Evolutionary conservation across 352 stramenopile species (phyloP).

Genomic region (Pythium monospermum): DNA sequence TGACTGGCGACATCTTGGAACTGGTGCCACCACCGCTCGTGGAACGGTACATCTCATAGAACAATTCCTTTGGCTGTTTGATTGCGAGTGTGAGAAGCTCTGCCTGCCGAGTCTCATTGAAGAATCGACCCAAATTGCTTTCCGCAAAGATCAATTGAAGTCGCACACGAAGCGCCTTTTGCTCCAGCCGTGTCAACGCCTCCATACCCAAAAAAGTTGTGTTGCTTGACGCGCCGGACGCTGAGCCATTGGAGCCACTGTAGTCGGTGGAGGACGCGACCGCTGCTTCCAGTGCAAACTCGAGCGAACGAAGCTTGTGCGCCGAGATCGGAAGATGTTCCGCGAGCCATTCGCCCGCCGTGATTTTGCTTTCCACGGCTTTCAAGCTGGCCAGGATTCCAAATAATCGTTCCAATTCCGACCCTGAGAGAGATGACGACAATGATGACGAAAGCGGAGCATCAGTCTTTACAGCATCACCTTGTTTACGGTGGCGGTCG

Average conservation of each 20-base stretch:
- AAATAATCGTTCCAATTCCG: slow-evolving; percentile 24
- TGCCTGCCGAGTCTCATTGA: slow-evolving; percentile 5
- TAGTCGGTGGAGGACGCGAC: not conserved
- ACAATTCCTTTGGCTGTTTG: slow-evolving; percentile 22
- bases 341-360: slow-evolving; percentile 24
- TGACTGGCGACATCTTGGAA: not conserved
- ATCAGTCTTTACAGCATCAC: slow-evolving; percentile 2
- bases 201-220: slow-evolving; percentile 22
- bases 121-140: slow-evolving; percentile 1
- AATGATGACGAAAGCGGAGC: not conserved
- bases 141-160: slow-evolving; percentile 23
- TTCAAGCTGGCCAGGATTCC: slow-evolving; percentile 20
- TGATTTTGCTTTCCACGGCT: slow-evolving; percentile 20
- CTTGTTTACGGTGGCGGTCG: slow-evolving; percentile 1
- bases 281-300: slow-evolving; percentile 24
- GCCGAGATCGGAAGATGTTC: slow-evolving; percentile 21
- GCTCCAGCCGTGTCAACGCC: slow-evolving; percentile 19
- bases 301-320: slow-evolving; percentile 23
- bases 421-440: slow-evolving; percentile 8
- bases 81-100: slow-evolving; percentile 12
- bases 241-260: not conserved
- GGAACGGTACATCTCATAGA: slow-evolving; percentile 31
- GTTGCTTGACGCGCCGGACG: slow-evolving; percentile 1
- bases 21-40: not conserved
- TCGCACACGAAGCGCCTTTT: slow-evolving; percentile 19